phyloP scores from a whole-genome alignment of 2,329 filamentous ascomycete genomes.

The Akanthomyces uredinophilus region DNA sequence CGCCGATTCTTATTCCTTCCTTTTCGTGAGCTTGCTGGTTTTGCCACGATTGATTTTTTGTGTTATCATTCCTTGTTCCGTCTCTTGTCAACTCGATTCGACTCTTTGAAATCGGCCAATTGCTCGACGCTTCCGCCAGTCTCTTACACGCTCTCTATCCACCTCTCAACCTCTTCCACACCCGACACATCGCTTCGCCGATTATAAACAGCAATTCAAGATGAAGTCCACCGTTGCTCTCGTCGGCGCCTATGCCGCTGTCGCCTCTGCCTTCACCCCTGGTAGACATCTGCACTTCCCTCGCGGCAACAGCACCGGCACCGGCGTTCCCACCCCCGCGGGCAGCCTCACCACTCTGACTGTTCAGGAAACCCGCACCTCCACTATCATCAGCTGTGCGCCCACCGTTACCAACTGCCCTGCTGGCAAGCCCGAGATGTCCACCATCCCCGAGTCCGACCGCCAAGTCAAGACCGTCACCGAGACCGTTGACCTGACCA shows the following conservation, averaged over 20 bases:
- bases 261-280: constrained; percentile 35
- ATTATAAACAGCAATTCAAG: constrained; percentile 26
- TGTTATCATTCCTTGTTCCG: not conserved
- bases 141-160: constrained; percentile 18
- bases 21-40: constrained; percentile 16
- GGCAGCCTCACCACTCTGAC: constrained; percentile 35
- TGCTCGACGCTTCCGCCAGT: constrained; percentile 19
- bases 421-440: constrained; percentile 29
- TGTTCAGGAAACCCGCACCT: constrained; percentile 49
- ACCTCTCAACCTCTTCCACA: constrained; percentile 16
- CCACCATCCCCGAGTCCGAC: constrained; percentile 32
- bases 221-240: constrained; percentile 44
- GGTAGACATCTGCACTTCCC: constrained; percentile 14
- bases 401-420: constrained; percentile 55
- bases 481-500: constrained; percentile 35
- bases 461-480: constrained; percentile 32
- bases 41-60: constrained; percentile 14
- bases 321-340: constrained; percentile 10
- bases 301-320: constrained; percentile 18
- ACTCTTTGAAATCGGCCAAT: not conserved
- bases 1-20: constrained; percentile 8
- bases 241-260: constrained; percentile 41
- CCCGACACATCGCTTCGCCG: not conserved
- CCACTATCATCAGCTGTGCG: constrained; percentile 55
- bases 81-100: not conserved